phyloP scores from a whole-genome alignment of 768 basidiomycete genomes.

The Russula sp. region DNA sequence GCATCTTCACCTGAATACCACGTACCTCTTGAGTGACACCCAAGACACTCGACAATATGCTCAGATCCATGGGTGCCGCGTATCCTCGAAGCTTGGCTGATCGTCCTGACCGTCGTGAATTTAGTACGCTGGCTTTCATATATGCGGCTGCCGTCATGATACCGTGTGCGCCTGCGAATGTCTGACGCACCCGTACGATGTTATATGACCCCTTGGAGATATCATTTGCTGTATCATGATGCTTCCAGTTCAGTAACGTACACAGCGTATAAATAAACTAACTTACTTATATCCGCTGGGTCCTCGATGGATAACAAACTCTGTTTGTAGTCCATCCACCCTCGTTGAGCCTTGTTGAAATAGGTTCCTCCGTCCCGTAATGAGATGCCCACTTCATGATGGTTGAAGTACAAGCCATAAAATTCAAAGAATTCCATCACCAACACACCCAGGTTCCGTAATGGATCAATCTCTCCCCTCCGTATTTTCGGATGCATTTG shows the following conservation, averaged over 20 bases:
- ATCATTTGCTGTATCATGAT: slow-evolving; percentile 64
- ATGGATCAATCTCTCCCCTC: slow-evolving; percentile 77
- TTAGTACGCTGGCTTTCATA: slow-evolving; percentile 53
- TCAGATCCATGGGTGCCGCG: slow-evolving; percentile 55
- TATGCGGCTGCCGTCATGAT: slow-evolving; percentile 75
- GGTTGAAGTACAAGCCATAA: slow-evolving; percentile 90
- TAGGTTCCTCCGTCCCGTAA: slow-evolving; percentile 84
- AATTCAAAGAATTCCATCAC: slow-evolving; percentile 97
- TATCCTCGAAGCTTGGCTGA: slow-evolving; percentile 38
- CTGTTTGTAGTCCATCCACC: slow-evolving; percentile 66
- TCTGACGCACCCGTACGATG: slow-evolving; percentile 72
- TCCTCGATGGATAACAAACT: slow-evolving; percentile 83
- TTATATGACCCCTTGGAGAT: slow-evolving; percentile 85
- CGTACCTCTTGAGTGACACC: slow-evolving; percentile 78
- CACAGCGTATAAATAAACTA: neutral
- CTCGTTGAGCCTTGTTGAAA: slow-evolving; percentile 71
- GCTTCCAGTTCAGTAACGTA: neutral
- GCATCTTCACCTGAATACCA: slow-evolving; percentile 3
- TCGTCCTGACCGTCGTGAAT: slow-evolving; percentile 45
- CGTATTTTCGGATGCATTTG: slow-evolving; percentile 98
- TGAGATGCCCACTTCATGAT: slow-evolving; percentile 83
- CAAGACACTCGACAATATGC: slow-evolving; percentile 72
- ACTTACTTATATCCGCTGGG: slow-evolving; percentile 80
- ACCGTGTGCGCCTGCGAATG: slow-evolving; percentile 73
- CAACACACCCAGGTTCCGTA: slow-evolving; percentile 85